Evolutionary conservation across 148 eudicot species (phyloP), one percentile per base, ranked within the genome.

Genomic region (Rheum nobile): DNA sequence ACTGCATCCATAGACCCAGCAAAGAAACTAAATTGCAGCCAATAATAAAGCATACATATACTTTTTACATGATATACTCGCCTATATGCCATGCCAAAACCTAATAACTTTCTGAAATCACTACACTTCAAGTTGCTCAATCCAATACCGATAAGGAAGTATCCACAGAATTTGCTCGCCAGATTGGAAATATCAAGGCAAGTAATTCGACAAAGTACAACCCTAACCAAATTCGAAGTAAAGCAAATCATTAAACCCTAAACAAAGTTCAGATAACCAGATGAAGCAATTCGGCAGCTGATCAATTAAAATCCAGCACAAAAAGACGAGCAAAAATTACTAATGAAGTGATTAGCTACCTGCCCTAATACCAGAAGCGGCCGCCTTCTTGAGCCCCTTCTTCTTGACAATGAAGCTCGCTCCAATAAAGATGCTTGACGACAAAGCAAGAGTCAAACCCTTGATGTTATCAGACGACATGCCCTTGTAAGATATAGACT

Each of bases 311-410:
- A 61, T 1, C n/a, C 17, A 61, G n/a, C 37, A 61, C 6, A 2
- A 16, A 61, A 31, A 61, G 37, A 61, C 17, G 8, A 16, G 69
- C 38, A 63, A 31, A 29, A 31, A 31, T 0, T 12, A 59, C 67
- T 26, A 65, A 54, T 57, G 1, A 26, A 57, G 17, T 10, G 34
- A 57, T 57, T 57, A 57, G 34, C 22, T 32, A 65, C 73, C 73
- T 71, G 73, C 73, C 73, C 73, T 71, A 71, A 71, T 22, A 21
- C 73, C 73, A 71, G 73, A 71, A 21, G 73, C 73, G 7, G 48
- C 73, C 1, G 73, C 73, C 26, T 32, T 71, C 47, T 71, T 71
- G 29, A 71, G 73, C 50, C 73, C 73, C 32, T 71, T 71, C 26
- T 71, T 71, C 73, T 71, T 71, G 0, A 71, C 73, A 14, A 71